Conservation (phyloP, 1,284 basidiomycete genomes). For the Vanrija pseudolonga region DNA sequence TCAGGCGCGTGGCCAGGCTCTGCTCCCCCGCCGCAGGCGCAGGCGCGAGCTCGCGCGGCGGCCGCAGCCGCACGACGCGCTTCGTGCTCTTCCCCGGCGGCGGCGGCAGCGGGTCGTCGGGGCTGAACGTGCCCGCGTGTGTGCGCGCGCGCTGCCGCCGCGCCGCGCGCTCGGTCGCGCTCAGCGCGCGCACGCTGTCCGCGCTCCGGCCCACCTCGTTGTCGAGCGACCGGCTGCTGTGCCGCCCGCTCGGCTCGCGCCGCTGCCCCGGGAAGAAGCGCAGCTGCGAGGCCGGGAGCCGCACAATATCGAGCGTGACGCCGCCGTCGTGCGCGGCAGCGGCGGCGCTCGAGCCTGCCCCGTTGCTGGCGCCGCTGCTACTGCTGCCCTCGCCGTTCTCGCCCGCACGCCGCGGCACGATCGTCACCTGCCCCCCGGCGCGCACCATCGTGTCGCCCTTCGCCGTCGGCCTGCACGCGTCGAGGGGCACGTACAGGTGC, state of each 20-base stretch:
- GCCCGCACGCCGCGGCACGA: constrained; percentile 24
- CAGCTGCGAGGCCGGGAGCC: constrained; percentile 44
- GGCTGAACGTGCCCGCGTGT: background rate
- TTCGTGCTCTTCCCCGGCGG: background rate
- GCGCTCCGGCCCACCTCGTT: constrained; percentile 1
- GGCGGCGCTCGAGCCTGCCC: constrained; percentile 6
- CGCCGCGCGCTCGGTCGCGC: background rate
- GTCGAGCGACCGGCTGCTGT: constrained; percentile 24
- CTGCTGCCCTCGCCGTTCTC: background rate
- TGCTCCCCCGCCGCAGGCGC: background rate
- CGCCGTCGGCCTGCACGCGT: constrained; percentile 45
- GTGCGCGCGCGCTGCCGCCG: background rate
- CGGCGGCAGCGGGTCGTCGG: no score
- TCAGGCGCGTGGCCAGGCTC: background rate
- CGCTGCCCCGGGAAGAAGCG: constrained; percentile 40
- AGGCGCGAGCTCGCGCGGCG: constrained; percentile 6
- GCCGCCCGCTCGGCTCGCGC: constrained; percentile 3
- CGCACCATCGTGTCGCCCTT: constrained; percentile 37
- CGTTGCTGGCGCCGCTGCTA: constrained; percentile 17
- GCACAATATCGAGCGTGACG: constrained; percentile 36
- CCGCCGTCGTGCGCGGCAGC: background rate
- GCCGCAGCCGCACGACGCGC: constrained; percentile 10
- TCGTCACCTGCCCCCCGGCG: constrained; percentile 38
- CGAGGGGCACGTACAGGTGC: constrained; percentile 70
- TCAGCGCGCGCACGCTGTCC: constrained; percentile 2